phyloP scores from a whole-genome alignment of 2,329 filamentous ascomycete genomes.

The Dactylellina haptotyla region DNA sequence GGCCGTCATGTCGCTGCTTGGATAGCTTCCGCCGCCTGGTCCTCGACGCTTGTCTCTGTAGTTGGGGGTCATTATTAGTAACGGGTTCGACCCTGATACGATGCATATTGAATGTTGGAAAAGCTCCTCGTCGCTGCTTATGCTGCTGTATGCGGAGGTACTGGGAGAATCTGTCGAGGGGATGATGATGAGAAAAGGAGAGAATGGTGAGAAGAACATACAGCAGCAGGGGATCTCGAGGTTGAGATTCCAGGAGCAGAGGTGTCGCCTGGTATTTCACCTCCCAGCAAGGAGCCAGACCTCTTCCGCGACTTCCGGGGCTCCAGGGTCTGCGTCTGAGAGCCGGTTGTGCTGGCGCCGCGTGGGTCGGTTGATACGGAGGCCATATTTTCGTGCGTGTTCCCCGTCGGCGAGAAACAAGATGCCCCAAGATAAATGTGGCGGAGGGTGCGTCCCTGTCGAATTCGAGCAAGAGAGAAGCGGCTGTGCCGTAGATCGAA shows the following conservation, averaged over 20 bases:
- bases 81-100: slow-evolving; percentile 13
- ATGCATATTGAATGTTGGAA: slow-evolving; percentile 26
- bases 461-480: not conserved
- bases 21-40: slow-evolving; percentile 56
- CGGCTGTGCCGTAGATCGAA: slow-evolving; percentile 26
- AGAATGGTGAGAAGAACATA: slow-evolving; percentile 32
- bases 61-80: slow-evolving; percentile 18
- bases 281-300: slow-evolving; percentile 55
- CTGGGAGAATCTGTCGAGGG: not conserved
- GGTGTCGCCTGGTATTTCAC: slow-evolving; percentile 57
- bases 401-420: slow-evolving; percentile 6
- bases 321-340: slow-evolving; percentile 48
- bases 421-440: slow-evolving; percentile 17
- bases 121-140: not conserved
- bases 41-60: slow-evolving; percentile 56
- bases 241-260: slow-evolving; percentile 57
- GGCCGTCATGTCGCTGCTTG: slow-evolving; percentile 52
- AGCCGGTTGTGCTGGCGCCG: slow-evolving; percentile 36
- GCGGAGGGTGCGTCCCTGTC: slow-evolving; percentile 9
- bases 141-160: slow-evolving; percentile 1
- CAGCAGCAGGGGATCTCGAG: slow-evolving; percentile 57
- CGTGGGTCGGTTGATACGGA: slow-evolving; percentile 39
- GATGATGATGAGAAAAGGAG: not conserved
- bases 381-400: slow-evolving; percentile 23
- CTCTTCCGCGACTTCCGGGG: slow-evolving; percentile 53